Evolutionary conservation across 2,329 filamentous ascomycete genomes (phyloP), one percentile per base, ranked within the genome.

Genomic region (Xylaria sp.): DNA sequence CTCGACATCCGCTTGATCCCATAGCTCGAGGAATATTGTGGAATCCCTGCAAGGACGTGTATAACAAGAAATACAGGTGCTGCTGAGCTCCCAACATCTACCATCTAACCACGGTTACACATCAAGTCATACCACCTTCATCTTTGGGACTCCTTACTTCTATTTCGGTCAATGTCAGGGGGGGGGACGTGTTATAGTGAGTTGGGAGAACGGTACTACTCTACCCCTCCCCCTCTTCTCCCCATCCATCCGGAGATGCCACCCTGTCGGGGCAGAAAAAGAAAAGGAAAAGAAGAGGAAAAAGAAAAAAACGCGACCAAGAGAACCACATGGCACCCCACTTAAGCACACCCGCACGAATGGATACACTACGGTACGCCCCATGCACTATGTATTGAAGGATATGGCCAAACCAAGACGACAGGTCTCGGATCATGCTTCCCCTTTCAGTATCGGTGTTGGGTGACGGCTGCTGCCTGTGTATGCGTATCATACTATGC

Each of bases 321-420:
- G 33, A 54, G 47, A 55, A 62, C 63, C 67, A 69, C 67, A 67
- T 69, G 67, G 60, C 60, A 55, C 60, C 60, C 60, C 60, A 63
- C 60, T 56, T 38, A n/a, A n/a, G n/a, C n/a, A 11, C 38, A 63
- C 60, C 60, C 60, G 60, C 42, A 22, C 29, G 49, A 39, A 45
- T 39, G 51, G 60, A 63, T 56, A 63, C 60, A 44, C 42, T 25
- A 45, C 20, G 20, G 10, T 17, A 13, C 25, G n/a, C 27, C 27
- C 36, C 49, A 42, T 22, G 31, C 55, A 38, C 61, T 56, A n/a
- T n/a, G 22, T 22, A 65, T 42, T 61, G 56, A 67, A 39, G 47
- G 49, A n/a, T 20, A 58, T 65, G 65, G 61, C 61, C 50, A 33
- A 58, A 50, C 42, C 42, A 36, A 60, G 55, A 57, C 55, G n/a